Conservation (phyloP, 2,329 filamentous ascomycete genomes). For the Fusarium sp. region DNA sequence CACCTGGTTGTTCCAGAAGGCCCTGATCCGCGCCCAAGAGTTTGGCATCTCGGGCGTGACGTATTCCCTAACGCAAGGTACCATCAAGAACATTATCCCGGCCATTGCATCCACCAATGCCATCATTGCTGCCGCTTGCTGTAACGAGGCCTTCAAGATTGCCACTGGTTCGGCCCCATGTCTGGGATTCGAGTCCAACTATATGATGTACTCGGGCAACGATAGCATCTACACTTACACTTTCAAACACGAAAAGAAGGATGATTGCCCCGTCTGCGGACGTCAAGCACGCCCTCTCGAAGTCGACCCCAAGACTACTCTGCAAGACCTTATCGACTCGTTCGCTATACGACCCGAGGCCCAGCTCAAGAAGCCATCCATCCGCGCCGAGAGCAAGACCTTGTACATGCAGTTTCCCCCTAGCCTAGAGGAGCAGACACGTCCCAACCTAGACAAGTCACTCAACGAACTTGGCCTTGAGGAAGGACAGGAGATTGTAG, state of each 20-base stretch:
- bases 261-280: slow-evolving; percentile 95
- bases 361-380: slow-evolving; percentile 92
- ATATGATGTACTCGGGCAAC: slow-evolving; percentile 99
- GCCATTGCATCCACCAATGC: slow-evolving; percentile 98
- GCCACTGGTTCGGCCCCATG: slow-evolving; percentile 84
- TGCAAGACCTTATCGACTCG: slow-evolving; percentile 87
- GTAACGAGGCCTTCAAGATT: slow-evolving; percentile 97
- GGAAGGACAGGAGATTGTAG: slow-evolving; percentile 88
- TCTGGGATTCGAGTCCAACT: slow-evolving; percentile 84
- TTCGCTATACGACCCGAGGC: slow-evolving; percentile 86
- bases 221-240: slow-evolving; percentile 98
- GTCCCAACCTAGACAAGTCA: slow-evolving; percentile 83
- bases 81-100: slow-evolving; percentile 99
- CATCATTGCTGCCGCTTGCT: slow-evolving; percentile 94
- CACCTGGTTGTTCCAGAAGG: slow-evolving; percentile 93
- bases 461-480: slow-evolving; percentile 78
- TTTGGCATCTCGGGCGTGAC: slow-evolving; percentile 94
- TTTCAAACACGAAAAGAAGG: slow-evolving; percentile 93
- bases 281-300: slow-evolving; percentile 81
- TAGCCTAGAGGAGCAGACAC: slow-evolving; percentile 84
- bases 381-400: slow-evolving; percentile 82
- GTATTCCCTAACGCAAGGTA: slow-evolving; percentile 94
- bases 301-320: slow-evolving; percentile 76
- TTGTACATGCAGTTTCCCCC: slow-evolving; percentile 91
- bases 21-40: slow-evolving; percentile 82